Evolutionary conservation across 129 eudicot species (phyloP).

Genomic region (Helianthus tuberosus): DNA sequence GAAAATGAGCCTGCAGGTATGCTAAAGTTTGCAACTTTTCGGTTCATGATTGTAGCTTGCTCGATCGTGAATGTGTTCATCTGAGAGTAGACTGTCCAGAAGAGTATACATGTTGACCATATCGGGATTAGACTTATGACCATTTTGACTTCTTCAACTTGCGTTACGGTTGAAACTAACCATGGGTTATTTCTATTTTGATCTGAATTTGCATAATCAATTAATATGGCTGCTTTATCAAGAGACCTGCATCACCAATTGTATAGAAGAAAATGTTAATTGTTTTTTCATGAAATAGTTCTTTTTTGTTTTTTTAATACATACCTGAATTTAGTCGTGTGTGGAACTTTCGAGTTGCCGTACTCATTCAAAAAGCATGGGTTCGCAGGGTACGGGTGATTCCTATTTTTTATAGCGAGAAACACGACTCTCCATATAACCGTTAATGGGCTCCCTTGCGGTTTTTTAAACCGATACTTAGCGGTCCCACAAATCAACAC

Average conservation of each 20-base stretch:
- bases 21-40: constrained; percentile 52
- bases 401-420: constrained; percentile 66
- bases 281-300: not conserved
- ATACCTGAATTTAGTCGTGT: constrained; percentile 47
- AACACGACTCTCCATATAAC: constrained; percentile 71
- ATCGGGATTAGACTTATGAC: constrained; percentile 80
- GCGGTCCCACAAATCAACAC: constrained; percentile 57
- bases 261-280: not conserved
- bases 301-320: too few relatives aligned
- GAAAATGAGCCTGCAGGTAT: constrained; percentile 89
- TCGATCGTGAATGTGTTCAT: constrained; percentile 88
- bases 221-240: constrained; percentile 81
- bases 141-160: constrained; percentile 92
- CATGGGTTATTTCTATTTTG: constrained; percentile 42
- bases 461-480: constrained; percentile 64
- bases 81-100: constrained; percentile 93
- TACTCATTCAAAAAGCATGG: constrained; percentile 59
- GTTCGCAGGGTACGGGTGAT: constrained; percentile 48
- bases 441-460: constrained; percentile 85
- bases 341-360: constrained; percentile 44
- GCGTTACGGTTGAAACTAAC: constrained; percentile 63
- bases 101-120: constrained; percentile 85
- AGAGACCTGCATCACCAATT: constrained; percentile 48
- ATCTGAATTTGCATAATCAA: constrained; percentile 30
- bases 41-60: constrained; percentile 86